These are phyloP conservation scores for Cercospora zeina DNA, from an alignment of 2,329 filamentous ascomycete genomes.

Conservation along the genomic window DNA sequence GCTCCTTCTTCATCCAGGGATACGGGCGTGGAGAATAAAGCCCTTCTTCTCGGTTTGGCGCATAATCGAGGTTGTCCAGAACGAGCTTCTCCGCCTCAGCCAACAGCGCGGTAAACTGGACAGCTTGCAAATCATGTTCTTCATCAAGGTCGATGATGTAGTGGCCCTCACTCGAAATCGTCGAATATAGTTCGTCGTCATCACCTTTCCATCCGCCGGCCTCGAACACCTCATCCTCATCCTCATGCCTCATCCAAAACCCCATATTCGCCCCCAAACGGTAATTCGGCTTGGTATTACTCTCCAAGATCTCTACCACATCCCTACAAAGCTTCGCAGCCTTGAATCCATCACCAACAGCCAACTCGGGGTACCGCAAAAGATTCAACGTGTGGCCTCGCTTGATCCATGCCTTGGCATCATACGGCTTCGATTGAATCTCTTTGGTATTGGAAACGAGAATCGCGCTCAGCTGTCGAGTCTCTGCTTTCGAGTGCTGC, in stretches of 20 bases:
- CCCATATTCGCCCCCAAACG: slow-evolving; percentile 31
- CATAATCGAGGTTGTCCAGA: slow-evolving; percentile 22
- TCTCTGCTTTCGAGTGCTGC: slow-evolving; percentile 3
- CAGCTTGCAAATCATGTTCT: slow-evolving; percentile 17
- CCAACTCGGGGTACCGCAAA: slow-evolving; percentile 37
- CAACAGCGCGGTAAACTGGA: slow-evolving; percentile 18
- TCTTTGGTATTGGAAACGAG: slow-evolving; percentile 24
- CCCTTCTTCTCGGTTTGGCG: slow-evolving; percentile 25
- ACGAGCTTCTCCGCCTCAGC: slow-evolving; percentile 22
- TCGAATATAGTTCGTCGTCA: not conserved
- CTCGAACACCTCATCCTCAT: not conserved
- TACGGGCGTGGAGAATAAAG: slow-evolving; percentile 30
- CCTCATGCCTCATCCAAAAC: slow-evolving; percentile 36
- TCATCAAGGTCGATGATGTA: slow-evolving; percentile 3
- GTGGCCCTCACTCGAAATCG: not conserved
- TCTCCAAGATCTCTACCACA: slow-evolving; percentile 18
- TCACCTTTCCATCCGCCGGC: not conserved
- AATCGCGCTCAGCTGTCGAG: slow-evolving; percentile 6
- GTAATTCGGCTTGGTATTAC: slow-evolving; percentile 17
- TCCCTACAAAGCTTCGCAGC: slow-evolving; percentile 27
- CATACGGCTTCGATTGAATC: slow-evolving; percentile 32
- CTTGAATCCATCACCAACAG: slow-evolving; percentile 35
- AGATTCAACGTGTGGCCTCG: slow-evolving; percentile 26
- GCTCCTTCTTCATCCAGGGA: slow-evolving; percentile 34
- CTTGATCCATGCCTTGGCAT: slow-evolving; percentile 32